Percentiles rank a stretch among this genome's conserved stretches.
Evolutionary conservation across 768 basidiomycete species (phyloP).

Genomic region (Boletus sensibilis): DNA sequence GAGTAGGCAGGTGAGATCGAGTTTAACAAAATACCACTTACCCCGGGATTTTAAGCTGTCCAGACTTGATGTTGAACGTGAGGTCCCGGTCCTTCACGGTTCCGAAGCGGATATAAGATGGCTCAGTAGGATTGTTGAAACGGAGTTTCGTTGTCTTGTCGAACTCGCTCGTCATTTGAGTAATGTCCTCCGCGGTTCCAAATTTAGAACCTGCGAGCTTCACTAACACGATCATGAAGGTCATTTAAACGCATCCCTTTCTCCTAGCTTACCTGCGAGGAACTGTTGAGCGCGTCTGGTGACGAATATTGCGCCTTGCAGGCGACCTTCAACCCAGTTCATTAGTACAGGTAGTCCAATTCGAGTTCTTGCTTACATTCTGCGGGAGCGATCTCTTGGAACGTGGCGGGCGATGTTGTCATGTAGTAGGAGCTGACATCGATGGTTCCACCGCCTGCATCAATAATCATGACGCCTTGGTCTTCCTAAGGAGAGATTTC

Average conservation of each 20-base stretch:
- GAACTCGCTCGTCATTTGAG: constrained; percentile 42
- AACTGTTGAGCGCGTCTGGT: constrained; percentile 42
- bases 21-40: constrained; percentile 4
- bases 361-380: constrained; percentile 36
- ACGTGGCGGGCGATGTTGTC: constrained; percentile 28
- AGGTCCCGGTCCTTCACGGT: constrained; percentile 41
- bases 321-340: constrained; percentile 38
- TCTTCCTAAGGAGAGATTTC: constrained; percentile 34
- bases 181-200: constrained; percentile 38
- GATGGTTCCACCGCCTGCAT: constrained; percentile 62
- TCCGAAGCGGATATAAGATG: constrained; percentile 50
- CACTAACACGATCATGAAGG: constrained; percentile 26
- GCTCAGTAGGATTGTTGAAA: constrained; percentile 40
- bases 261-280: constrained; percentile 35
- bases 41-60: constrained; percentile 46
- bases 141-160: constrained; percentile 48
- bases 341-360: not conserved
- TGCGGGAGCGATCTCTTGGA: constrained; percentile 50
- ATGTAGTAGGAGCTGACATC: constrained; percentile 57
- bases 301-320: constrained; percentile 53
- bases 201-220: constrained; percentile 43
- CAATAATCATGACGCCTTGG: constrained; percentile 52
- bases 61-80: constrained; percentile 41
- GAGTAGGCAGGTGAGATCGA: not conserved
- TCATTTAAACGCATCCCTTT: not conserved